A percentile compares a stretch with the other conserved stretches of the same genome.
Conservation (phyloP, 805 yeast species). For the Wickerhamomyces strasburgensis region DNA sequence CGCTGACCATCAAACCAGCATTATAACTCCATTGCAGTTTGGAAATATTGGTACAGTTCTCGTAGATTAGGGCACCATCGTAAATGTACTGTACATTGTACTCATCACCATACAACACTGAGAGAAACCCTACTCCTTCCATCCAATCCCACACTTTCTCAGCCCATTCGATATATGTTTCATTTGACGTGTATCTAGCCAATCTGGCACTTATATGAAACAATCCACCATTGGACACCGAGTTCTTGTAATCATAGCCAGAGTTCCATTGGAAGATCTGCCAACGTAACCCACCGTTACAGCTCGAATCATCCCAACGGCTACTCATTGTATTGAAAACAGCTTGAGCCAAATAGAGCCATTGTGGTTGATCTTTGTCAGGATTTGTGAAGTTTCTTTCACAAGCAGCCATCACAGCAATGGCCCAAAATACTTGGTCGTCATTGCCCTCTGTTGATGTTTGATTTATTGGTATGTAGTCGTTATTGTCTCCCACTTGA, state of each 20-base stretch:
- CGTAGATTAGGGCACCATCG: slow-evolving; percentile 52
- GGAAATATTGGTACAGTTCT: slow-evolving; percentile 45
- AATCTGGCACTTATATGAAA: slow-evolving; percentile 85
- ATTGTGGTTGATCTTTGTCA: slow-evolving; percentile 52
- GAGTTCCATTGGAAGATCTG: slow-evolving; percentile 93
- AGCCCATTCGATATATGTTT: slow-evolving; percentile 69
- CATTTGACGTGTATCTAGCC: slow-evolving; percentile 76
- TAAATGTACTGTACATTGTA: slow-evolving; percentile 61
- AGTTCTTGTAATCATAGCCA: slow-evolving; percentile 89
- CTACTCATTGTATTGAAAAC: slow-evolving; percentile 85
- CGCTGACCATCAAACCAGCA: slow-evolving; percentile 60
- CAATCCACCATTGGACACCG: slow-evolving; percentile 86
- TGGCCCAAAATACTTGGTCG: slow-evolving; percentile 97
- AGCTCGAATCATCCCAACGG: slow-evolving; percentile 82
- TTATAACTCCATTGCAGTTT: slow-evolving; percentile 61
- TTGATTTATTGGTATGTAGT: slow-evolving; percentile 85
- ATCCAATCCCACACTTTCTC: slow-evolving; percentile 81
- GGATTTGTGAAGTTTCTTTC: slow-evolving; percentile 82
- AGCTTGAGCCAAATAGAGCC: slow-evolving; percentile 85
- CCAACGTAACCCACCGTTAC: slow-evolving; percentile 94
- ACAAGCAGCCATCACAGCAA: slow-evolving; percentile 88
- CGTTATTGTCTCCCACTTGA: slow-evolving; percentile 69
- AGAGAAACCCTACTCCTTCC: slow-evolving; percentile 39
- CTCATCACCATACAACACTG: slow-evolving; percentile 48
- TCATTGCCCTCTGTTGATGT: slow-evolving; percentile 94